These are phyloP conservation scores for Phaeosphaeriaceae sp. DNA, from an alignment of 2,329 filamentous ascomycete species.

Conservation along the genomic window DNA sequence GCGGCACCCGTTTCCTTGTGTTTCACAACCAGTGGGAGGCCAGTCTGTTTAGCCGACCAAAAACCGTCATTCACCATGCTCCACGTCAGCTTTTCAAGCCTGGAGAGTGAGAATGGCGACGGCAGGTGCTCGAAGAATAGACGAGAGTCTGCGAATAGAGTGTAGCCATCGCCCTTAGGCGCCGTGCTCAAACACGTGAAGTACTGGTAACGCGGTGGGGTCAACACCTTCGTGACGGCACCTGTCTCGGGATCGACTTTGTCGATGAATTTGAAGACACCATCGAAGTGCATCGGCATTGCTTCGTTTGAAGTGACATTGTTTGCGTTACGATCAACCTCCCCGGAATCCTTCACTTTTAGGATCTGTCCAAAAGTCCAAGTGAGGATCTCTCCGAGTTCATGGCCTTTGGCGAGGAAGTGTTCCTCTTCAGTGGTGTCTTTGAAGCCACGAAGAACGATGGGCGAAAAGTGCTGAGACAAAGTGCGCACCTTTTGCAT, in stretches of 20 bases:
- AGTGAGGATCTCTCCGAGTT: constrained; percentile 57
- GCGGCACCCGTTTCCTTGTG: constrained; percentile 57
- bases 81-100: constrained; percentile 50
- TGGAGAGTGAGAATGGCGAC: constrained; percentile 43
- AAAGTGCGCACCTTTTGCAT: constrained; percentile 55
- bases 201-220: constrained; percentile 56
- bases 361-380: constrained; percentile 67
- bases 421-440: constrained; percentile 55
- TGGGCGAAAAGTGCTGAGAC: constrained; percentile 60
- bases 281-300: constrained; percentile 66
- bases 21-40: constrained; percentile 54
- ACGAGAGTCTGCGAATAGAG: constrained; percentile 61
- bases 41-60: constrained; percentile 50
- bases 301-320: constrained; percentile 59
- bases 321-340: constrained; percentile 55
- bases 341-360: constrained; percentile 66
- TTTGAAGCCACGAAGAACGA: constrained; percentile 61
- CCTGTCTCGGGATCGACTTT: constrained; percentile 46
- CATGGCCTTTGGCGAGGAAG: constrained; percentile 56
- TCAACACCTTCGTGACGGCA: constrained; percentile 48
- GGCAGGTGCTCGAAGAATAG: constrained; percentile 59
- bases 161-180: constrained; percentile 61
- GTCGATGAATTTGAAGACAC: constrained; percentile 62
- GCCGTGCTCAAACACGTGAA: constrained; percentile 58
- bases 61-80: constrained; percentile 12